Percentiles rank a stretch among this genome's conserved stretches.
These are phyloP conservation scores for Penicillium silybi DNA, from an alignment of 495 filamentous ascomycete species.

Conservation along the genomic window DNA sequence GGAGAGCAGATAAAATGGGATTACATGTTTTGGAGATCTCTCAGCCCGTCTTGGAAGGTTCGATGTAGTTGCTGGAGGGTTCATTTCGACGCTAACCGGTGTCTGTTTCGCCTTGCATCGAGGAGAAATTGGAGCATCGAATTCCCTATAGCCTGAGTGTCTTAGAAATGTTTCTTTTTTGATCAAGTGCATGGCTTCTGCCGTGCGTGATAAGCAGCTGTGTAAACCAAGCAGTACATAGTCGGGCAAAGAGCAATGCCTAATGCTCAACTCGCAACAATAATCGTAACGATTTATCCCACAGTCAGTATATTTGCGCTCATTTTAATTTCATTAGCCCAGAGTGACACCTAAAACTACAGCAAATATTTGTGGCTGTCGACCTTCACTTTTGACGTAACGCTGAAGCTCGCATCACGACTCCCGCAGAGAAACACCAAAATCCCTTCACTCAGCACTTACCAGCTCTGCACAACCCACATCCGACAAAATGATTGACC, in stretches of 20 bases:
- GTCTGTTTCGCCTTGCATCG: background rate
- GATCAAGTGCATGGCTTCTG: background rate
- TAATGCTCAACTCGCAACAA: background rate
- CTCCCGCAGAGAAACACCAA: constrained; percentile 7
- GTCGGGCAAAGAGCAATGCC: background rate
- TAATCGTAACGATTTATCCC: background rate
- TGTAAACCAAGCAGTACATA: background rate
- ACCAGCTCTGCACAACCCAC: background rate
- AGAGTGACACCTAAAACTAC: background rate
- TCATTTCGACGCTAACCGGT: background rate
- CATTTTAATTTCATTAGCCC: background rate
- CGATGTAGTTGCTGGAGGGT: background rate
- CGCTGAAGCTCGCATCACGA: constrained; percentile 11
- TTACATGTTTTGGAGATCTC: background rate
- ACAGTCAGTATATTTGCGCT: background rate
- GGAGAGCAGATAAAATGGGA: constrained; percentile 1
- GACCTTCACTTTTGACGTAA: constrained; percentile 22
- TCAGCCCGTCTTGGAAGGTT: background rate
- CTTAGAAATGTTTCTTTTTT: background rate
- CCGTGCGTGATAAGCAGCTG: background rate
- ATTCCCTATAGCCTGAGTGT: background rate
- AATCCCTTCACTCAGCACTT: constrained; percentile 7
- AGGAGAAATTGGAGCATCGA: background rate
- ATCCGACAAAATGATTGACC: constrained; percentile 57
- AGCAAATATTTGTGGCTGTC: background rate